Base-by-base conservation (phyloP, 1,139 yeast genomes). In the Pichia sp. region DNA sequence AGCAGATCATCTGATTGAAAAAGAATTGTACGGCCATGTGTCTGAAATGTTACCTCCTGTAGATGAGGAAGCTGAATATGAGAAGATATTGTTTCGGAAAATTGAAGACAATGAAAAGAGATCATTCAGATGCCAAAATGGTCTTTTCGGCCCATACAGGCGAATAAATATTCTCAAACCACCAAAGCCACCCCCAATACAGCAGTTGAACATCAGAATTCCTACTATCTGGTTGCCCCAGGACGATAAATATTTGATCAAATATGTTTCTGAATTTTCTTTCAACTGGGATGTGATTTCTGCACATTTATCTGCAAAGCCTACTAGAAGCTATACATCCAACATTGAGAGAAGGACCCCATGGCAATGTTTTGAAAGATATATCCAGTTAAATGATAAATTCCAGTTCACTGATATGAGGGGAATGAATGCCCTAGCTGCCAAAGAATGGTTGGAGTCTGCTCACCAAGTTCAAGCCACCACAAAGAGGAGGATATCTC, bases 311-410 rank as follows among this genome's bases (percentile, higher is more conserved):
- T 75, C 86, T 1, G 78, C 83, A 2, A 76, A 77, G 53, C 81
- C 90, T 1, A 81, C 88, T 0, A 76, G 77, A 65, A 82, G 85
- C 15, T 89, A 89, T 67, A 81, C 84, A 45, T 87, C 98, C 0
- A 90, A 88, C 62, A 89, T 90, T 56, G 98, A 93, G 69, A 79
- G 98, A 63, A 79, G 99, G 65, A 93, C 98, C 0, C 95, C 99
- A 0, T 93, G 99, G 99, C 98, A 92, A 68, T 93, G 98, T 68
- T 93, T 93, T 74, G 99, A 93, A 70, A 76, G 99, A 60, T 93
- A 95, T 75, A 87, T 90, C 58, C 99, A 93, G 71, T 76, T 95
- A 59, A 90, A 90, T 64, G 97, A 93, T 56, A 84, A 84, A 58
- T 90, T 90, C 64, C 95, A 88, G 59, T 81, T 89, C 57, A 76